These are phyloP conservation scores for Penicillium cinerascens DNA, from an alignment of 495 filamentous ascomycete genomes.

Conservation along the genomic window DNA sequence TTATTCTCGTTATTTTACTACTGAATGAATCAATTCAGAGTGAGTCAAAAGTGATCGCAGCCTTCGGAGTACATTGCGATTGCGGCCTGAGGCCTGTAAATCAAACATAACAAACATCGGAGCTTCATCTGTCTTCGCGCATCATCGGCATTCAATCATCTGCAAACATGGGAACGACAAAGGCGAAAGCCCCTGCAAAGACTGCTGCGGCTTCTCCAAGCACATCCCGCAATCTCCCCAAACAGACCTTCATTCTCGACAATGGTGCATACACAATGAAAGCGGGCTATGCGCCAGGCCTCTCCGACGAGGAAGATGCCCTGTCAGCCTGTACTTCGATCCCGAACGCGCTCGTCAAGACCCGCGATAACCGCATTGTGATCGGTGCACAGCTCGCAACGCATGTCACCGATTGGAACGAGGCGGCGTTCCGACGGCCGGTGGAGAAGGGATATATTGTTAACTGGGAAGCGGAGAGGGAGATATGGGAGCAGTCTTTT, in stretches of 20 bases:
- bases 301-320: conserved; percentile 36
- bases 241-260: conserved; percentile 81
- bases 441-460: conserved; percentile 95
- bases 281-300: conserved; percentile 68
- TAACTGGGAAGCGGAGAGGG: conserved; percentile 95
- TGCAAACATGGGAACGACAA: conserved; percentile 35
- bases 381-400: conserved; percentile 73
- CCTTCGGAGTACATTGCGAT: background rate
- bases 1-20: background rate
- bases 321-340: conserved; percentile 59
- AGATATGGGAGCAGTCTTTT: conserved; percentile 92
- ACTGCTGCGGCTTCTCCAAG: conserved; percentile 6
- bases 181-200: conserved; percentile 36
- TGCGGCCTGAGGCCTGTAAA: conserved; percentile 3
- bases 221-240: conserved; percentile 39
- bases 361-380: conserved; percentile 72
- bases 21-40: background rate
- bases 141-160: background rate
- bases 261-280: conserved; percentile 95
- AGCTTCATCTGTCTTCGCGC: conserved; percentile 1
- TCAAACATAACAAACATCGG: conserved; percentile 23
- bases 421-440: conserved; percentile 80
- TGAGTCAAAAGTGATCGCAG: background rate
- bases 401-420: conserved; percentile 82
- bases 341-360: conserved; percentile 84